These are phyloP conservation scores for Fulvia fulva DNA, from an alignment of 2,329 filamentous ascomycete species.

Conservation along the genomic window DNA sequence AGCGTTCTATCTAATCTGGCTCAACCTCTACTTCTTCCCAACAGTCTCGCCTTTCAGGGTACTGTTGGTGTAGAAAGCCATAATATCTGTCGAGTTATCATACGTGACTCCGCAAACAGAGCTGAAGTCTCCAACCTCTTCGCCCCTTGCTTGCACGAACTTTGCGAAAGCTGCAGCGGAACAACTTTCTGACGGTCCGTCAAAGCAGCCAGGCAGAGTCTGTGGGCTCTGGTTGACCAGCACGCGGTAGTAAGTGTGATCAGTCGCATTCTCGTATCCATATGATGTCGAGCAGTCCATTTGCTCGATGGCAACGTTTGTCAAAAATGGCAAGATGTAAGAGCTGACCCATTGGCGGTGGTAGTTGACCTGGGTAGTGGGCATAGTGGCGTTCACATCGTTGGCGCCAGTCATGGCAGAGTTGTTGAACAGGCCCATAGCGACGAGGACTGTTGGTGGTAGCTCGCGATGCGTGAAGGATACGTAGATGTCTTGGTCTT, in stretches of 20 bases:
- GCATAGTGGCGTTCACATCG: constrained; percentile 62
- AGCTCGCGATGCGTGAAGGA: constrained; percentile 68
- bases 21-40: constrained; percentile 13
- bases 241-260: constrained; percentile 46
- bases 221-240: constrained; percentile 51
- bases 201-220: constrained; percentile 45
- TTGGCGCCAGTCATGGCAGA: constrained; percentile 52
- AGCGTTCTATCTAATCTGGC: neutral
- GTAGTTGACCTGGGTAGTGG: constrained; percentile 59
- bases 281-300: constrained; percentile 57
- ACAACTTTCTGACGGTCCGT: constrained; percentile 52
- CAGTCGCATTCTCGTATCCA: constrained; percentile 46
- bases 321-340: constrained; percentile 60
- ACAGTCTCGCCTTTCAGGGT: constrained; percentile 20
- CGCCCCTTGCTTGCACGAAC: constrained; percentile 42
- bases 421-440: constrained; percentile 68
- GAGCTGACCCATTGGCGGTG: constrained; percentile 61
- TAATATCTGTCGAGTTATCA: constrained; percentile 41
- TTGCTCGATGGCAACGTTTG: constrained; percentile 63
- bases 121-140: constrained; percentile 43
- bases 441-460: constrained; percentile 62
- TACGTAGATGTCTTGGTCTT: constrained; percentile 58
- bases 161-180: constrained; percentile 41
- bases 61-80: constrained; percentile 26
- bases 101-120: constrained; percentile 42